Conservation (phyloP, 495 filamentous ascomycete genomes). For the Penicillium salamii region DNA sequence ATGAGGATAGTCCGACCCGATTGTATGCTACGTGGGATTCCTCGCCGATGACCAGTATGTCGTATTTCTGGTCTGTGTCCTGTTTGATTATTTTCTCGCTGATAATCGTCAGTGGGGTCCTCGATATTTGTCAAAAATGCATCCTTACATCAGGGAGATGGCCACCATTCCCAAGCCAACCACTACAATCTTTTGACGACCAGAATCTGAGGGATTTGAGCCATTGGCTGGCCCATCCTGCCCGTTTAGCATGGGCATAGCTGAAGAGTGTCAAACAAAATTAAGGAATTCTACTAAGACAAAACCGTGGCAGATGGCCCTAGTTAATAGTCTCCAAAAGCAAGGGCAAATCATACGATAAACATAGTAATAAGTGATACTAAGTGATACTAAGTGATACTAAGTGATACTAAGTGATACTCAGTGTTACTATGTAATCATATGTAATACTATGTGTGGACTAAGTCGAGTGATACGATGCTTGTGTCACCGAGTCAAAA, state of each 20-base stretch:
- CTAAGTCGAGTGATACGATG: not conserved
- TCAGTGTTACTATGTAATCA: too few species aligned
- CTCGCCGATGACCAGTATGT: constrained; percentile 89
- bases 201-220: constrained; percentile 6
- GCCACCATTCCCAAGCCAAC: constrained; percentile 96
- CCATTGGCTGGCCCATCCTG: constrained; percentile 29
- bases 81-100: constrained; percentile 91
- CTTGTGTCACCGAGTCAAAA: not conserved
- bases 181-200: constrained; percentile 71
- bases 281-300: too few species aligned
- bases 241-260: constrained; percentile 37
- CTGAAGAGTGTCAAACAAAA: constrained; percentile 3
- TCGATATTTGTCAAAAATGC: not conserved
- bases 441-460: too few species aligned
- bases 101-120: not conserved
- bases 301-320: too few species aligned
- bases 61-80: constrained; percentile 76
- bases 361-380: not conserved
- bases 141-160: constrained; percentile 80
- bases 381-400: not conserved
- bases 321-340: too few species aligned
- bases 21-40: constrained; percentile 93
- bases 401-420: not conserved
- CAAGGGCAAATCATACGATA: too few species aligned
- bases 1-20: constrained; percentile 89